A percentile compares a stretch with the other conserved stretches of the same genome.
Evolutionary conservation across 345 rosid species (phyloP).

Genomic region (Eucalyptus coolabah): DNA sequence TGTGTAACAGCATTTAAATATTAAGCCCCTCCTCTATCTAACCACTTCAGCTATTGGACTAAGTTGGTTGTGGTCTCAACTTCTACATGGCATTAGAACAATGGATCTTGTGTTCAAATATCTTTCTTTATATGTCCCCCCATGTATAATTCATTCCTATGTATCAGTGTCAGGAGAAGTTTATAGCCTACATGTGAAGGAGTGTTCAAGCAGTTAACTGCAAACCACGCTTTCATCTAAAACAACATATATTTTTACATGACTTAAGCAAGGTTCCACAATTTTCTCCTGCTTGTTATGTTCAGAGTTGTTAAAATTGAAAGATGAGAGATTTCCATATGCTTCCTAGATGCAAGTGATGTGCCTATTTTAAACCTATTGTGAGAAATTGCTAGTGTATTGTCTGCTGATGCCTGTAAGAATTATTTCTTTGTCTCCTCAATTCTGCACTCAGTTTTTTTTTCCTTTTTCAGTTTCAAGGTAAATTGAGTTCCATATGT

Average conservation of each 20-base stretch:
- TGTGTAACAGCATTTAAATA: not conserved
- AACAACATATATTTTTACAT: not conserved
- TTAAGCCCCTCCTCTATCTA: not conserved
- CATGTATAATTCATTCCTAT: not conserved
- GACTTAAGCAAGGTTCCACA: not conserved
- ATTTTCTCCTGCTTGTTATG: not conserved
- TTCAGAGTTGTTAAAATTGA: not conserved
- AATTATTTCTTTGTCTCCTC: not conserved
- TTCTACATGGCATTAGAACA: not conserved
- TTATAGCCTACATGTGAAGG: not conserved
- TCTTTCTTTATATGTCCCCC: not conserved
- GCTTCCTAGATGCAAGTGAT: not conserved
- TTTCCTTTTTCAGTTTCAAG: not conserved
- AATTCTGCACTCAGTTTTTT: not conserved
- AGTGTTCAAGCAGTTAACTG: not conserved
- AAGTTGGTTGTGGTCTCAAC: not conserved
- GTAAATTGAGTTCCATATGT: not conserved
- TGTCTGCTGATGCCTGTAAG: not conserved
- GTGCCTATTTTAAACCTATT: not conserved
- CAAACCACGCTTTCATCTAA: not conserved
- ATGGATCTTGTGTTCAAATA: not conserved
- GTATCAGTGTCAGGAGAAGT: not conserved
- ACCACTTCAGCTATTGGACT: not conserved
- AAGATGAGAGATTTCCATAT: not conserved
- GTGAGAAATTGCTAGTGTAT: not conserved